A percentile compares a stretch with the other conserved stretches of the same genome.
These are phyloP conservation scores for Abortiporus biennis DNA, from an alignment of 1,284 basidiomycete species.

Conservation along the genomic window DNA sequence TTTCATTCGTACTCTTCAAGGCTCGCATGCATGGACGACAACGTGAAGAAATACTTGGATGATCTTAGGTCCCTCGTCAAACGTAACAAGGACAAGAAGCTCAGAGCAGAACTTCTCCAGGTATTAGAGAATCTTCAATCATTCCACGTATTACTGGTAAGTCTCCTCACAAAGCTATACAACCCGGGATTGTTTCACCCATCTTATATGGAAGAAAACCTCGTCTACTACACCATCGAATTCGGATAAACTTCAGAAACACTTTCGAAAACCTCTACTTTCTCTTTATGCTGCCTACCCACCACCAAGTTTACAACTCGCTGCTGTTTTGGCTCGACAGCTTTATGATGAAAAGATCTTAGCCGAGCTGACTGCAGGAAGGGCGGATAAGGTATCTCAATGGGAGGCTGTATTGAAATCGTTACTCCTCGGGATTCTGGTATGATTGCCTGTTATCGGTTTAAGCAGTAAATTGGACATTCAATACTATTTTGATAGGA, in stretches of 20 bases:
- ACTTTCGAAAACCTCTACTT: slow-evolving; percentile 21
- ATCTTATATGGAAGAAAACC: slow-evolving; percentile 14
- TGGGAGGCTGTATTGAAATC: slow-evolving; percentile 25
- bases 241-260: slow-evolving; percentile 14
- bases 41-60: not conserved
- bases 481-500: slow-evolving; percentile 15
- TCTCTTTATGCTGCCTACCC: slow-evolving; percentile 21
- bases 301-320: slow-evolving; percentile 19
- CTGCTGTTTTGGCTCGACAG: slow-evolving; percentile 19
- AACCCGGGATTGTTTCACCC: not conserved
- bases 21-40: not conserved
- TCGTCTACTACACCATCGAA: slow-evolving; percentile 15
- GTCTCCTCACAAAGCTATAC: slow-evolving; percentile 1
- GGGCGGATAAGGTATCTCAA: slow-evolving; percentile 14
- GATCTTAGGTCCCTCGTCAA: not conserved
- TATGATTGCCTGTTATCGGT: slow-evolving; percentile 13
- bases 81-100: not conserved
- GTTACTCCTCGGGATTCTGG: slow-evolving; percentile 27
- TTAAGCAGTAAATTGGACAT: not conserved
- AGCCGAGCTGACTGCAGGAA: slow-evolving; percentile 14
- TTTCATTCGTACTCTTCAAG: no score
- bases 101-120: not conserved
- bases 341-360: slow-evolving; percentile 24
- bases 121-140: slow-evolving; percentile 16
- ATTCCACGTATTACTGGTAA: slow-evolving; percentile 20